phyloP scores from a whole-genome alignment of 192 early-diverging fungal genomes.

The Allomyces macrogynus region DNA sequence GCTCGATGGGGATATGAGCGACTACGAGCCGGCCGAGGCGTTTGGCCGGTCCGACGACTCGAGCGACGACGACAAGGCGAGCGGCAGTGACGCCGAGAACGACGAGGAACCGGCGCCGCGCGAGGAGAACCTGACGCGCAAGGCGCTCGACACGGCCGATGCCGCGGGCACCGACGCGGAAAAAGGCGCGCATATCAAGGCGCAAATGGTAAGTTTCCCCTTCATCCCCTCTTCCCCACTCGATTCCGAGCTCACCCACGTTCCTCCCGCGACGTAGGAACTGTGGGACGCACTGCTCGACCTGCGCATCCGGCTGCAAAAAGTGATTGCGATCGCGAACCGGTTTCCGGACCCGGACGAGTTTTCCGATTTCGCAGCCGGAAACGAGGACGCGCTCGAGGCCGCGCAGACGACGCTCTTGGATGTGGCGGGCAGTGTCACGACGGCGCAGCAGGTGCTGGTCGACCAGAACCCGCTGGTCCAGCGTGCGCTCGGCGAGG shows the following conservation, averaged over 20 bases:
- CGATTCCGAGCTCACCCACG: too few relatives aligned
- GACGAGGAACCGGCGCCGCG: background rate
- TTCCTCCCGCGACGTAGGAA: too few relatives aligned
- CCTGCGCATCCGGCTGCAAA: constrained; percentile 70
- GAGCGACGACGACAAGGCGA: background rate
- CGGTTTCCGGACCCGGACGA: constrained; percentile 36
- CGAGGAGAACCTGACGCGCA: background rate
- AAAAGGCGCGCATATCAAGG: constrained; percentile 71
- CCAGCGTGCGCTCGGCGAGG: background rate
- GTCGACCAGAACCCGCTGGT: background rate
- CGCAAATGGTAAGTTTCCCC: constrained; percentile 51
- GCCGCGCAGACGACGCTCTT: background rate
- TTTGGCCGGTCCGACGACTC: background rate
- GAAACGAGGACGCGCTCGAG: background rate
- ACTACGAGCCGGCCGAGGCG: background rate
- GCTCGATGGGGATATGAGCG: background rate
- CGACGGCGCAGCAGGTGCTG: background rate
- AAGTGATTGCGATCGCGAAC: constrained; percentile 51
- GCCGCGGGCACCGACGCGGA: constrained; percentile 36
- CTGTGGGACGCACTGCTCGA: constrained; percentile 64
- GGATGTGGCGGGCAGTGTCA: background rate
- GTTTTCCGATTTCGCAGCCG: background rate
- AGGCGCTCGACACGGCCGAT: background rate
- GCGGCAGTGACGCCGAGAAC: background rate
- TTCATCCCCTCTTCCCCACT: background rate